Base-by-base conservation (phyloP, 2,329 filamentous ascomycete genomes). In the Fusarium irregulare region DNA sequence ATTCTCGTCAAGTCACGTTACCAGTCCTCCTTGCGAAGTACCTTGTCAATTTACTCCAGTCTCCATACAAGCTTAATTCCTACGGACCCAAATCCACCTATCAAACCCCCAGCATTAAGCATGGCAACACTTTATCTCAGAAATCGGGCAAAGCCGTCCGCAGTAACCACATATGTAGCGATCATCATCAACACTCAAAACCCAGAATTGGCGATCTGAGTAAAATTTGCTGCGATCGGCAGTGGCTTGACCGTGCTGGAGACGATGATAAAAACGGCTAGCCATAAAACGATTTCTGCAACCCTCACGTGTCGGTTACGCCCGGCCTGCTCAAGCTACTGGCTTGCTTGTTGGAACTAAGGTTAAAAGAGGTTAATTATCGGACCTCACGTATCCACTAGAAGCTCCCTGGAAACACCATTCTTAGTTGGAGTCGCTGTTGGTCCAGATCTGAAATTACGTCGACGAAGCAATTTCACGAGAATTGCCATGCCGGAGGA, bases 221-320 rank as follows among this genome's bases (percentile, higher is more conserved):
- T 10, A 41, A 40, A 28, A 10, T 28, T 49, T 21, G 41, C 32
- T 28, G 23, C 23, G 4, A 40, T 50, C 45, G 13, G 13, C 10
- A 41, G 20, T 51, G 20, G 11, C 27, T 44, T 44, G 12, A 58
- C 37, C 50, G 45, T 41, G 6, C 9, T 13, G 13, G 23, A 18
- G 47, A 28, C 60, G 25, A 64, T 32, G 10, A 18, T 49, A 3
- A 41, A 64, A 64, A 58, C 10, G 37, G 50, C 7, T 34, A 23
- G 16, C 20, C 14, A 3, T 27, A 3, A 56, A 13, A 12, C 34
- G 10, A 37, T 37, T 34, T n/a, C 40, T 28, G 60, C 61, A 64
- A 50, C 61, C 60, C 40, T 64, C 61, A 50, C 45, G 60, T 58
- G 45, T 60, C 61, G 63, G 63, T 46, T 23, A 66, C 20, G 61